These are phyloP conservation scores for Populus simonii DNA, from an alignment of 345 rosid species.

Conservation along the genomic window DNA sequence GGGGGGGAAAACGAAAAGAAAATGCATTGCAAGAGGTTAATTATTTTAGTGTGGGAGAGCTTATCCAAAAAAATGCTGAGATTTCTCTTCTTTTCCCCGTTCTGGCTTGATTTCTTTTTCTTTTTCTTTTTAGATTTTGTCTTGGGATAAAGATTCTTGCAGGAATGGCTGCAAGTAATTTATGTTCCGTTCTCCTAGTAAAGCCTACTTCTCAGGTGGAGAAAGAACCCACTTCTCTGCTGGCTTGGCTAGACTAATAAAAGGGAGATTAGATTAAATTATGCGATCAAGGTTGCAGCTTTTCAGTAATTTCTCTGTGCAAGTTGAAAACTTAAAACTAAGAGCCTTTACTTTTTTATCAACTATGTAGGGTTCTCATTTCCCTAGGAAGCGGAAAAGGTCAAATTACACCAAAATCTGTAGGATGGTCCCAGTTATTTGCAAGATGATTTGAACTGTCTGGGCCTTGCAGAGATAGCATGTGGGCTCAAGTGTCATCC, in stretches of 20 bases:
- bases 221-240: not conserved
- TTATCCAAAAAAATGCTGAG: not conserved
- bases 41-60: not conserved
- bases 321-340: not conserved
- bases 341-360: not conserved
- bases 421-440: not conserved
- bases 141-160: slow-evolving; percentile 8
- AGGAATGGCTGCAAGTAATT: slow-evolving; percentile 4
- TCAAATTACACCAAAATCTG: not conserved
- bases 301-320: not conserved
- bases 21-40: not conserved
- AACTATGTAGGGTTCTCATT: not conserved
- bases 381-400: not conserved
- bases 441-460: not conserved
- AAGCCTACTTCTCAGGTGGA: not conserved
- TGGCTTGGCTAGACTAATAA: not conserved
- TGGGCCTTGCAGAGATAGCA: not conserved
- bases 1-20: not conserved
- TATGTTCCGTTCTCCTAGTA: not conserved
- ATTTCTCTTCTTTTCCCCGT: not conserved
- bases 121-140: not conserved
- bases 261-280: not conserved
- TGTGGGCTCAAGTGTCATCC: not conserved
- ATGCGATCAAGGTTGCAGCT: not conserved
- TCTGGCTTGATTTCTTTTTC: not conserved